Evolutionary conservation across 2,329 filamentous ascomycete species (phyloP), one percentile per base, ranked within the genome.

Genomic region (Colletotrichum shisoi): DNA sequence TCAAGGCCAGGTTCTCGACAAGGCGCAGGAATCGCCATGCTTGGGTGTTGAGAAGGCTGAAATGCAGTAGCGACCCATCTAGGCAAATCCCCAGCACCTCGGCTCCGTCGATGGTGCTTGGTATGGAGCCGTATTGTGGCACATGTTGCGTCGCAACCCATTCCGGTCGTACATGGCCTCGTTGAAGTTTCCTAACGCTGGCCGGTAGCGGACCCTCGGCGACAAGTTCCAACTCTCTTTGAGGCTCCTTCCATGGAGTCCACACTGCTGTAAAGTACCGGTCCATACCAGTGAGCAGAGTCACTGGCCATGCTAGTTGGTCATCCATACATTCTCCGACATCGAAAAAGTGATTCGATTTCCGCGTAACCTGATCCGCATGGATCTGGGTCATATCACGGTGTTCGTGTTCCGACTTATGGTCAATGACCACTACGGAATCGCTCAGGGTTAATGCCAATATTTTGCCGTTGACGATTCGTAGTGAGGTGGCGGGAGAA

Each of bases 21-120:
- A 94, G 87, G 64, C 85, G 84, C 5, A 98, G 81, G 4, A 96
- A 81, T 7, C 84, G 83, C 86, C 90, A 91, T 8, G 89, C 84
- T 2, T 85, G 77, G 19, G 84, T 73, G 11, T 83, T 80, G 0
- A 98, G 78, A 15, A 94, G 78, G 1, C 85, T 85, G 71, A 97
- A 90, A 63, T 90, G 86, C 69, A 87, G 86, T 27, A 94, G 73
- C 0, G 89, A 87, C 1, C 92, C 92, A 72, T 92, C 87, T 40
- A 93, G 83, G 7, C 85, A 86, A 7, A 89, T 81, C 1, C 91
- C 92, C 40, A 94, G 75, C 63, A 88, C 79, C 68, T 88, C 85
- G 4, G 80, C 78, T 7, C 78, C 81, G 49, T 83, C 81, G 3
- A 74, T 69, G 1, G 79, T 80, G 69, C 77, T 82, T 4, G 77